phyloP scores from a whole-genome alignment of 257 asterid genomes.

The Fraxinus pennsylvanica region DNA sequence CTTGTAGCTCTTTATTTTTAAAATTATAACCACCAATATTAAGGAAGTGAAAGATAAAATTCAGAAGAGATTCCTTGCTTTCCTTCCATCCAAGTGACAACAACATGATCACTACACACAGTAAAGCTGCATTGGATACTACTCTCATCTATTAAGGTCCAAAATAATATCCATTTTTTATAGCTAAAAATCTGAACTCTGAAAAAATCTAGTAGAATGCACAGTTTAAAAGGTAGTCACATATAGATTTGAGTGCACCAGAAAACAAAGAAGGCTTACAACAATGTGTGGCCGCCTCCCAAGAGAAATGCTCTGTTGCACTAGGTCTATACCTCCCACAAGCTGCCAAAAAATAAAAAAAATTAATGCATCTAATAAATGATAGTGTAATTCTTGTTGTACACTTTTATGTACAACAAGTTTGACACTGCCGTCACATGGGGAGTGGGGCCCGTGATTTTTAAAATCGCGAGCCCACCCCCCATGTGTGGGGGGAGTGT shows the following conservation, averaged over 20 bases:
- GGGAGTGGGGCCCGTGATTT: too few species aligned
- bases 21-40: neutral
- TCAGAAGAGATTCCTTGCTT: neutral
- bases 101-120: neutral
- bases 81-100: conserved; percentile 3
- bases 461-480: too few species aligned
- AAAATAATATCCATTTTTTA: neutral
- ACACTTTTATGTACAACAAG: too few species aligned
- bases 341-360: conserved; percentile 52
- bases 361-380: conserved; percentile 4
- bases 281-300: conserved; percentile 87
- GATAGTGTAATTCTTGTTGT: too few species aligned
- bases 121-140: neutral
- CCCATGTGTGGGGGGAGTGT: too few species aligned
- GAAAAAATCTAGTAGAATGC: neutral
- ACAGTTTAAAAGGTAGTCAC: neutral
- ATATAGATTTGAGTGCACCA: conserved; percentile 3
- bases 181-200: neutral
- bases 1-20: neutral
- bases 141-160: neutral
- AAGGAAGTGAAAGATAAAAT: neutral
- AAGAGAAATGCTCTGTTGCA: conserved; percentile 76
- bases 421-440: too few species aligned
- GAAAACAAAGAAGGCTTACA: conserved; percentile 48
- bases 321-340: conserved; percentile 77